A percentile compares a stretch with the other conserved stretches of the same genome.
phyloP scores from a whole-genome alignment of 2,329 filamentous ascomycete species.

The Rutstroemia sydowiana region DNA sequence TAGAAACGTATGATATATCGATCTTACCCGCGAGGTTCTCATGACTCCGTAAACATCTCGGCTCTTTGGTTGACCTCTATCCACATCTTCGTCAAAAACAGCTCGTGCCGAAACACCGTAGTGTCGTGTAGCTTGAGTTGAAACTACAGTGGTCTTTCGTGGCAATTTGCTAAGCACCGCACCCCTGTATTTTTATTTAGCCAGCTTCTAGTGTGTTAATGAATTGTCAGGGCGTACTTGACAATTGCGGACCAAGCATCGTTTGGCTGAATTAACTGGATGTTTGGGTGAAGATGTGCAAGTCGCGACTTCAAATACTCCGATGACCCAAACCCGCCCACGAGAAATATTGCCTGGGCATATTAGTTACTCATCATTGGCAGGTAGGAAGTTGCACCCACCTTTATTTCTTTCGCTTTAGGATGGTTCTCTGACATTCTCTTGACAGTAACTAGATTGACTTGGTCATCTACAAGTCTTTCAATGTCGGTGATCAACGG shows the following conservation, averaged over 20 bases:
- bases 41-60: neutral
- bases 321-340: conserved; percentile 21
- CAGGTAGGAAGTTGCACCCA: conserved; percentile 24
- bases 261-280: conserved; percentile 18
- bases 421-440: conserved; percentile 33
- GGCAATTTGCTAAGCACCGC: conserved; percentile 18
- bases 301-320: conserved; percentile 33
- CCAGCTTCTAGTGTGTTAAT: neutral
- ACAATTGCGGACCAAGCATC: conserved; percentile 22
- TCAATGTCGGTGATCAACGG: conserved; percentile 36
- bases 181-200: conserved; percentile 9
- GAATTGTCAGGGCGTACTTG: conserved; percentile 10
- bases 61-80: conserved; percentile 4
- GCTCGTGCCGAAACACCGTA: conserved; percentile 15
- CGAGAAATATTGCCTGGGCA: conserved; percentile 15
- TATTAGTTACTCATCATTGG: neutral
- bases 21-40: neutral
- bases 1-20: neutral
- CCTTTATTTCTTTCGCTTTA: conserved; percentile 34
- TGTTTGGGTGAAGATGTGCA: conserved; percentile 29
- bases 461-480: conserved; percentile 36
- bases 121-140: conserved; percentile 16
- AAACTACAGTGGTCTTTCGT: conserved; percentile 12
- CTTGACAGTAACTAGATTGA: conserved; percentile 34
- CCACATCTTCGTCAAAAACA: conserved; percentile 2